Conservation (phyloP, 768 basidiomycete species). For the Lactifluus volemus region DNA sequence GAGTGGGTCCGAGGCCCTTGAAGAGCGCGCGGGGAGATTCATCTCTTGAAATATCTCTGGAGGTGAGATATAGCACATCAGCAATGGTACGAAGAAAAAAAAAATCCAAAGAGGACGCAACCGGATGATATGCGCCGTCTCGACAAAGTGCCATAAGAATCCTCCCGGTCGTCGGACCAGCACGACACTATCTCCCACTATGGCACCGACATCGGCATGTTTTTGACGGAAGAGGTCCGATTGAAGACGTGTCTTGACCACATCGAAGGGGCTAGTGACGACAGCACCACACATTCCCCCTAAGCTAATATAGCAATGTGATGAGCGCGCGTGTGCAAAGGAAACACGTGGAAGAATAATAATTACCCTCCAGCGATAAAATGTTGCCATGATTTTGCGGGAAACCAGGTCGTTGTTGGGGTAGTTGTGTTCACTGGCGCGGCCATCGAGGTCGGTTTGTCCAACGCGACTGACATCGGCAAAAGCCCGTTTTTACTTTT, state of each 20-base stretch:
- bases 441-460: conserved; percentile 18
- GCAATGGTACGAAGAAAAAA: background rate
- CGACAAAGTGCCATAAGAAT: conserved; percentile 86
- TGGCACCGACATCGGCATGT: conserved; percentile 25
- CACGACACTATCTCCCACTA: conserved; percentile 28
- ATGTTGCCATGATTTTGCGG: conserved; percentile 77
- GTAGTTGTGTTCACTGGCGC: conserved; percentile 25
- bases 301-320: conserved; percentile 40
- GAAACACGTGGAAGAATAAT: background rate
- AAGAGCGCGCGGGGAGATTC: conserved; percentile 88
- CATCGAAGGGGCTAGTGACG: conserved; percentile 95
- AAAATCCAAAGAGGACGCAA: conserved; percentile 27
- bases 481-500: no score
- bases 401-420: conserved; percentile 29
- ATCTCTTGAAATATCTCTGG: conserved; percentile 76
- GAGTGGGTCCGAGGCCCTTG: conserved; percentile 88
- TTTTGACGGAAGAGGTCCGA: conserved; percentile 69
- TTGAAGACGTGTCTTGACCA: conserved; percentile 95
- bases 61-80: background rate
- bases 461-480: background rate
- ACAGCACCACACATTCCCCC: conserved; percentile 98
- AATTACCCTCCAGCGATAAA: conserved; percentile 82
- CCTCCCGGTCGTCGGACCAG: conserved; percentile 34
- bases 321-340: background rate
- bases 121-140: conserved; percentile 88